Evolutionary conservation across 2,329 filamentous ascomycete genomes (phyloP).

Genomic region (Penicillium sp.): DNA sequence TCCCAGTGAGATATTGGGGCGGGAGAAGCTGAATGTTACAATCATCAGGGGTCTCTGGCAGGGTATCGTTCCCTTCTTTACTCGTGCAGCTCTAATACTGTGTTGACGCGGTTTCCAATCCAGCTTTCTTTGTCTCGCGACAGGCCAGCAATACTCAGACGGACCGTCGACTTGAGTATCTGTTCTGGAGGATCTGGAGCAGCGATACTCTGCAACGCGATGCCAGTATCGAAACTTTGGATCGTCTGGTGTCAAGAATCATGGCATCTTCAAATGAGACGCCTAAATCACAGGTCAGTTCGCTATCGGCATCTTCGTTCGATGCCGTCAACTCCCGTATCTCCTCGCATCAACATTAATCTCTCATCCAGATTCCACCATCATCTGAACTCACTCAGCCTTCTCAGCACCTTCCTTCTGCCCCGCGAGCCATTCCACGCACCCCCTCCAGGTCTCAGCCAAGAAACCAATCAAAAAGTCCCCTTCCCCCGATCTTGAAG

Average conservation of each 20-base stretch:
- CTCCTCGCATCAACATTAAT: neutral
- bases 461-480: conserved; percentile 1
- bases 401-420: neutral
- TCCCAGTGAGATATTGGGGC: conserved; percentile 37
- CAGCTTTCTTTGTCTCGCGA: conserved; percentile 49
- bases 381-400: neutral
- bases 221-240: conserved; percentile 42
- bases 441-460: conserved; percentile 2
- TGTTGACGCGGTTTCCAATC: neutral
- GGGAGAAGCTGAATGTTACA: conserved; percentile 38
- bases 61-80: conserved; percentile 34
- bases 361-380: neutral
- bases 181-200: conserved; percentile 55
- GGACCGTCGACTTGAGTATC: conserved; percentile 49
- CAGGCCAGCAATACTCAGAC: conserved; percentile 41
- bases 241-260: conserved; percentile 46
- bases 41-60: conserved; percentile 50
- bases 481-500: conserved; percentile 41
- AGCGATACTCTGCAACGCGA: conserved; percentile 36
- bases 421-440: neutral
- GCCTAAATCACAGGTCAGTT: neutral
- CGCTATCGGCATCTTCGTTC: neutral
- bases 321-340: neutral
- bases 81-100: neutral
- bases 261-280: conserved; percentile 26